phyloP scores from a whole-genome alignment of 441 rosid species.

The Populus hybrid region DNA sequence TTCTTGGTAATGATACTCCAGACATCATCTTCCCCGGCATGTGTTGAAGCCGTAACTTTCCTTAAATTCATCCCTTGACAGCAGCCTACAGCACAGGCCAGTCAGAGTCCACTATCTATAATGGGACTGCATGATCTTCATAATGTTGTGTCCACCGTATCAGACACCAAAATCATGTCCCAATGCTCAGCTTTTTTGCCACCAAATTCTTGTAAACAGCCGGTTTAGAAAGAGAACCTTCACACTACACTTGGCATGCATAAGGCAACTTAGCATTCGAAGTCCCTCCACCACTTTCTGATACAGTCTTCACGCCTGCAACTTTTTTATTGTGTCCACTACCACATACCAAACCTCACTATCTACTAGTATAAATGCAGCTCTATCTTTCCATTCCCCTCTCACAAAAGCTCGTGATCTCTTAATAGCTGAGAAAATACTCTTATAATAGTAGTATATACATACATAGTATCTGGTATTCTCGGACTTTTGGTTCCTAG shows the following conservation, averaged over 20 bases:
- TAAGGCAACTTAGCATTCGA: conserved; percentile 6
- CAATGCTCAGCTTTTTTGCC: conserved; percentile 6
- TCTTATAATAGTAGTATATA: background rate
- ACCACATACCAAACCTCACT: background rate
- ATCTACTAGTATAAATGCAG: conserved; percentile 19
- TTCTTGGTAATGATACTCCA: background rate
- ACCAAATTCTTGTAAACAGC: background rate
- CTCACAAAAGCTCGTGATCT: background rate
- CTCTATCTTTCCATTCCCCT: background rate
- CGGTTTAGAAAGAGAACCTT: background rate
- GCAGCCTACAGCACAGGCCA: background rate
- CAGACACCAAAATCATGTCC: background rate
- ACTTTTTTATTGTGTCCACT: conserved; percentile 5
- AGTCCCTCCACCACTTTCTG: conserved; percentile 10
- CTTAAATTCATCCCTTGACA: no score
- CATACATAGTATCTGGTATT: background rate
- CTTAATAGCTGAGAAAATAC: background rate
- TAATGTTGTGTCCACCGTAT: conserved; percentile 5
- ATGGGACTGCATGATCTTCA: conserved; percentile 17
- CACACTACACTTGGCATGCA: background rate
- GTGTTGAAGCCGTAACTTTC: no score
- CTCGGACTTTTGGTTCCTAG: background rate
- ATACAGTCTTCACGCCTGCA: conserved; percentile 6
- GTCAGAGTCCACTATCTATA: conserved; percentile 14
- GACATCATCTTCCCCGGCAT: no score